Conservation (phyloP, 805 yeast genomes). For the Wickerhamiella occidentalis region DNA sequence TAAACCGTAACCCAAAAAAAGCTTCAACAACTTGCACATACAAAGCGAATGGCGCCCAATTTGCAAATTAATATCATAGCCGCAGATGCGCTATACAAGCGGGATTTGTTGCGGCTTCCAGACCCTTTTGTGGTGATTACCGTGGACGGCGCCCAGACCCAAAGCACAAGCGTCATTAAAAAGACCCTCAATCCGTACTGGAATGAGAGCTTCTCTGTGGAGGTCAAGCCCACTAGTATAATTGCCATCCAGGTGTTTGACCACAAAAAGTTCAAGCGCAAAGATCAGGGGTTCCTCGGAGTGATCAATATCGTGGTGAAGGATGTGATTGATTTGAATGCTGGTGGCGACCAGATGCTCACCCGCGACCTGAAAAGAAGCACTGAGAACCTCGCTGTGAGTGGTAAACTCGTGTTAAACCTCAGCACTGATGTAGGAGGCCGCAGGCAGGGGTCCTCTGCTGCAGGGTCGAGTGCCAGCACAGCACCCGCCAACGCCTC, state of each 20-base stretch:
- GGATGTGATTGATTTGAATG: slow-evolving; percentile 58
- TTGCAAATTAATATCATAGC: slow-evolving; percentile 48
- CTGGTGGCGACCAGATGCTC: slow-evolving; percentile 55
- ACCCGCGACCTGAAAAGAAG: slow-evolving; percentile 77
- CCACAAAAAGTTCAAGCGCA: slow-evolving; percentile 93
- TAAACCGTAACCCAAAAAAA: background rate
- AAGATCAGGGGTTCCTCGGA: slow-evolving; percentile 96
- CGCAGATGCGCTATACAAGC: slow-evolving; percentile 87
- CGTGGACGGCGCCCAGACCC: slow-evolving; percentile 94
- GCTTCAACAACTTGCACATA: background rate
- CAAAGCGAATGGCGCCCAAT: slow-evolving; percentile 14
- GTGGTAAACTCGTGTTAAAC: slow-evolving; percentile 71
- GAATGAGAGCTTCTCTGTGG: slow-evolving; percentile 83
- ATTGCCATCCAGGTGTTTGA: slow-evolving; percentile 91
- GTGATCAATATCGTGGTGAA: slow-evolving; percentile 85
- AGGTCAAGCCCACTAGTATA: slow-evolving; percentile 39
- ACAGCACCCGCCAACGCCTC: background rate
- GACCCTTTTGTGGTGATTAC: slow-evolving; percentile 97
- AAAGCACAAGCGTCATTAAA: slow-evolving; percentile 85
- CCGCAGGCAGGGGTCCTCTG: slow-evolving; percentile 11
- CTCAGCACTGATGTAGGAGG: slow-evolving; percentile 26
- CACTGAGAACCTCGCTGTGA: slow-evolving; percentile 83
- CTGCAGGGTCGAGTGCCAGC: background rate
- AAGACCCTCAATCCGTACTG: slow-evolving; percentile 94
- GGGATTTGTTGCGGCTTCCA: slow-evolving; percentile 92